These are phyloP conservation scores for Wallacemonas sp. DNA, from an alignment of 208 protist genomes.

Conservation along the genomic window DNA sequence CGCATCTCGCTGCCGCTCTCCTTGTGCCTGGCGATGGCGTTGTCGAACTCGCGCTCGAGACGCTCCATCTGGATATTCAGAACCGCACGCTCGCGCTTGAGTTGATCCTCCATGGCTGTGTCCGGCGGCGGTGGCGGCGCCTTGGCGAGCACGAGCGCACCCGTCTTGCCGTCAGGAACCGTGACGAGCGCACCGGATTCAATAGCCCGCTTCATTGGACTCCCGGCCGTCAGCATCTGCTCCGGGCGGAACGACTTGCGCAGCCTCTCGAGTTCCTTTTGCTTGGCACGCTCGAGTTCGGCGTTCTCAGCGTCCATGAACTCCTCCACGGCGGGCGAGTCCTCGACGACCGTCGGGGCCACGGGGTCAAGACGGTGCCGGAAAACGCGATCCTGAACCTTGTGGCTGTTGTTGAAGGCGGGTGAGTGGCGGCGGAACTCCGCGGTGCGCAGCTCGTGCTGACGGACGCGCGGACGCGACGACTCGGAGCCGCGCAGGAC, in stretches of 20 bases:
- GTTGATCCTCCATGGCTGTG: conserved; percentile 42
- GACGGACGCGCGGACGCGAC: background rate
- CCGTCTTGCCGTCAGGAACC: conserved; percentile 7
- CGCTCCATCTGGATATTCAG: conserved; percentile 47
- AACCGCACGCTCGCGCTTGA: conserved; percentile 30
- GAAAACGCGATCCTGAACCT: conserved; percentile 32
- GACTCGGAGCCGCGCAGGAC: background rate
- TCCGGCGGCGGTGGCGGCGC: conserved; percentile 13
- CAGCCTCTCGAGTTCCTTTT: conserved; percentile 20
- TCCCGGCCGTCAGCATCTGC: conserved; percentile 13
- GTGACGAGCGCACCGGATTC: conserved; percentile 9
- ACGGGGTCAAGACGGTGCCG: conserved; percentile 10
- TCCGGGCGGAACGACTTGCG: conserved; percentile 11
- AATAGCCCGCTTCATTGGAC: conserved; percentile 7
- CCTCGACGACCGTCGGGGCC: conserved; percentile 22
- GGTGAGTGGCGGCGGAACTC: conserved; percentile 19
- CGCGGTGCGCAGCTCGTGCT: conserved; percentile 37
- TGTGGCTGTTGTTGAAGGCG: conserved; percentile 32
- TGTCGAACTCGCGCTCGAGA: conserved; percentile 45
- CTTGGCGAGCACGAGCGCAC: conserved; percentile 15
- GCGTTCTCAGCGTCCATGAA: conserved; percentile 39
- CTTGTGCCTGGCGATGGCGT: conserved; percentile 16
- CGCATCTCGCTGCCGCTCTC: conserved; percentile 46
- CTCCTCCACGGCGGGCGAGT: conserved; percentile 24
- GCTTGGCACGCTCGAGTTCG: conserved; percentile 22